Conservation (phyloP, 768 basidiomycete genomes). For the Pholiota molesta region DNA sequence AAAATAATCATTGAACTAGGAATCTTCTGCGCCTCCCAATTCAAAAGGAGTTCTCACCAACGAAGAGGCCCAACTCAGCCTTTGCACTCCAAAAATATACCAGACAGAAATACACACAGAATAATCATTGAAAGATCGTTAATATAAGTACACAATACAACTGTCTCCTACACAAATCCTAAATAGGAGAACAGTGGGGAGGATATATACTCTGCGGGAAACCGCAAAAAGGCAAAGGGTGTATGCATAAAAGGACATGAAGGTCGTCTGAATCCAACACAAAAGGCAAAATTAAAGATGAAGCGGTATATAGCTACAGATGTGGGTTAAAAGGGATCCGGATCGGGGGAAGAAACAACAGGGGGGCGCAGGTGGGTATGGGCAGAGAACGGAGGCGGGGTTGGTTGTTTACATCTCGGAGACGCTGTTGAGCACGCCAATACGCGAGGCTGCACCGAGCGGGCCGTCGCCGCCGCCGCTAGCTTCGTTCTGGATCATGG, state of each 20-base stretch:
- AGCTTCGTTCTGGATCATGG: constrained; percentile 38
- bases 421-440: constrained; percentile 55
- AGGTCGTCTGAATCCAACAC: not conserved
- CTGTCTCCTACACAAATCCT: not conserved
- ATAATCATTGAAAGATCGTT: not conserved
- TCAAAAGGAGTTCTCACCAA: too few relatives aligned
- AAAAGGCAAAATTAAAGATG: not conserved
- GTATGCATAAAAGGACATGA: not conserved
- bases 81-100: too few relatives aligned
- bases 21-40: too few relatives aligned
- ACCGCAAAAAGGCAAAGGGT: not conserved
- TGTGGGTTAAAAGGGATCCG: not conserved
- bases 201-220: not conserved
- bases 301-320: not conserved
- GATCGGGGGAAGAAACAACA: not conserved
- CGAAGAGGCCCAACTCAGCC: too few relatives aligned
- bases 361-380: not conserved
- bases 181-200: not conserved
- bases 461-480: constrained; percentile 27
- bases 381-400: not conserved
- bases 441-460: constrained; percentile 46
- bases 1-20: too few relatives aligned
- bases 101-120: too few relatives aligned
- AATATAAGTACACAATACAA: not conserved
- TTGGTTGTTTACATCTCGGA: constrained; percentile 39